Conservation (phyloP, 306 rosid species). For the Quercus cerris region DNA sequence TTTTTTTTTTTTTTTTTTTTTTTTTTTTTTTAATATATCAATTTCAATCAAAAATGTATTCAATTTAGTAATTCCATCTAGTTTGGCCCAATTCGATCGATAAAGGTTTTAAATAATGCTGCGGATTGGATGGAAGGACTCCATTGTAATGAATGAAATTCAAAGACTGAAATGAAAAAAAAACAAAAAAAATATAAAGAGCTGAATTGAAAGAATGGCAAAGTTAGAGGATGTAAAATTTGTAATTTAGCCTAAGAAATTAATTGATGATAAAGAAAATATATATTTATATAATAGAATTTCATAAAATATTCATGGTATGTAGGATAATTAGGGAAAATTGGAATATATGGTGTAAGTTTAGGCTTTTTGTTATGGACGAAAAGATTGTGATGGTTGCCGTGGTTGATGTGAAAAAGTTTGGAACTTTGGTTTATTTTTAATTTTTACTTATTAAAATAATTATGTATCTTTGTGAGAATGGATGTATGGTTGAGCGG, state of each 20-base stretch:
- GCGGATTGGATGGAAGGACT: too few species aligned
- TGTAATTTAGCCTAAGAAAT: background rate
- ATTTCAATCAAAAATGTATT: too few species aligned
- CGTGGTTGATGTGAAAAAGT: background rate
- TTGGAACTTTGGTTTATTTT: background rate
- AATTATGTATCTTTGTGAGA: background rate
- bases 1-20: too few species aligned
- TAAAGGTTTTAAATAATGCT: too few species aligned
- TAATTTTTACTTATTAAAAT: background rate
- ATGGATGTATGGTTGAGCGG: conserved; percentile 4
- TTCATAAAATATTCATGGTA: background rate
- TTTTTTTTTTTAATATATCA: too few species aligned
- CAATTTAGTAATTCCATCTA: too few species aligned
- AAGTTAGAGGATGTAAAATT: too few species aligned
- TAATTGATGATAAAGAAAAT: background rate
- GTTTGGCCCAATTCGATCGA: too few species aligned
- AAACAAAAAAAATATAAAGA: too few species aligned
- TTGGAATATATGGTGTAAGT: background rate
- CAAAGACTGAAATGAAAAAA: too few species aligned
- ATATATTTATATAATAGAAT: background rate
- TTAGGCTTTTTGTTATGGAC: background rate
- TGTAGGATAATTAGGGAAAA: background rate
- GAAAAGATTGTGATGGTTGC: background rate
- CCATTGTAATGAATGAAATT: too few species aligned
- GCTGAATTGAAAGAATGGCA: too few species aligned